Percentiles rank a stretch among this genome's conserved stretches.
phyloP scores from a whole-genome alignment of 192 early-diverging fungal genomes.

The Gamsiella multidivaricata region DNA sequence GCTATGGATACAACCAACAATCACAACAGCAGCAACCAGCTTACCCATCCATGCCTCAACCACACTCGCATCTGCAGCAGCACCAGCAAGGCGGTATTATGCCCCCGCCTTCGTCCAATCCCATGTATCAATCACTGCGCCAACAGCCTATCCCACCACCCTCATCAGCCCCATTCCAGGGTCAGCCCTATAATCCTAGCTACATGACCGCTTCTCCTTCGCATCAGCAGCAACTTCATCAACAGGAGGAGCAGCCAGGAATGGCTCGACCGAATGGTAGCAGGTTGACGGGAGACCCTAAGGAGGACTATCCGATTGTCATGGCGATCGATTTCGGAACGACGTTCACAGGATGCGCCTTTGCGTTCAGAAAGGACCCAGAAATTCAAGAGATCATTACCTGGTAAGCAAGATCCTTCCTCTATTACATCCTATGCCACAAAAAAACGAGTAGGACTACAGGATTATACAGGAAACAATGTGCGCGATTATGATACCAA shows the following conservation, averaged over 20 bases:
- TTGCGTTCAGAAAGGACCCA: conserved; percentile 59
- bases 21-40: conserved; percentile 36
- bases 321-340: conserved; percentile 61
- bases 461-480: no score
- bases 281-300: conserved; percentile 43
- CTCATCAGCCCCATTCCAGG: conserved; percentile 20
- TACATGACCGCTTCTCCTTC: conserved; percentile 16
- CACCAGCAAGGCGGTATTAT: conserved; percentile 16
- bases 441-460: not conserved
- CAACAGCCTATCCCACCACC: conserved; percentile 20
- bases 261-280: conserved; percentile 20
- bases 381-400: conserved; percentile 62
- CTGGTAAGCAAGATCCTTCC: conserved; percentile 49
- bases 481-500: no score
- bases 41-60: conserved; percentile 33
- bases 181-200: conserved; percentile 18
- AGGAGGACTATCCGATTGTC: conserved; percentile 57
- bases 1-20: conserved; percentile 26
- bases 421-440: not conserved
- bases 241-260: not conserved
- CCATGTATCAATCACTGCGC: conserved; percentile 21
- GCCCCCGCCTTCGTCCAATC: conserved; percentile 28
- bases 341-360: conserved; percentile 62
- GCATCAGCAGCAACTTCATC: not conserved
- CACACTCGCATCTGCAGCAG: conserved; percentile 23